A percentile compares a stretch with the other conserved stretches of the same genome.
Evolutionary conservation across 305 asterid species (phyloP).

Genomic region (Fraxinus sp.): DNA sequence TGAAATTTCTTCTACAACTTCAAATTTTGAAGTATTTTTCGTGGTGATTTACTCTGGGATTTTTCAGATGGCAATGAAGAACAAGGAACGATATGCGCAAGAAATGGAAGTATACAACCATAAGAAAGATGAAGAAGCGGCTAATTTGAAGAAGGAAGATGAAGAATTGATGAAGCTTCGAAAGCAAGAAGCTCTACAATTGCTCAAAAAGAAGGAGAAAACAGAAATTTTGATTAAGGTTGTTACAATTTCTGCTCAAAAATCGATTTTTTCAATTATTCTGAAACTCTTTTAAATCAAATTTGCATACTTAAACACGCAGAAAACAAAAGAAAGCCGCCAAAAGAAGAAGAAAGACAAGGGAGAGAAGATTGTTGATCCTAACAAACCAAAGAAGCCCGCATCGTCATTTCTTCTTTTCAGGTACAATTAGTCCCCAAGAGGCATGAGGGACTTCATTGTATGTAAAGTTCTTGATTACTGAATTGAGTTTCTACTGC

Average conservation of each 20-base stretch:
- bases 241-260: background rate
- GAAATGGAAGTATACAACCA: constrained; percentile 78
- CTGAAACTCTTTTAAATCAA: too few species aligned
- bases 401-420: constrained; percentile 76
- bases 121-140: constrained; percentile 70
- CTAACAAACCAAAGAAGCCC: constrained; percentile 83
- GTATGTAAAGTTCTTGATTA: background rate
- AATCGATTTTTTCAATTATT: background rate
- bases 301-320: background rate
- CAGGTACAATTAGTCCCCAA: constrained; percentile 30
- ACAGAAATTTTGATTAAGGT: constrained; percentile 78
- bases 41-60: background rate
- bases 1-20: background rate
- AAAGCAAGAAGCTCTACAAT: constrained; percentile 81
- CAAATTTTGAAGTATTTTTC: background rate
- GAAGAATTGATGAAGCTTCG: constrained; percentile 73
- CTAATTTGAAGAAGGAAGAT: constrained; percentile 53
- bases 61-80: constrained; percentile 56
- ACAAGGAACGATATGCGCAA: constrained; percentile 58
- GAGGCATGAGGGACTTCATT: background rate
- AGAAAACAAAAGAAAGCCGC: constrained; percentile 68
- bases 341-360: constrained; percentile 53
- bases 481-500: background rate
- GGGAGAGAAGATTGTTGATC: constrained; percentile 59
- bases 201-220: constrained; percentile 87